Evolutionary conservation across 2,329 filamentous ascomycete genomes (phyloP).

Genomic region (Pestalotiopsis sp.): DNA sequence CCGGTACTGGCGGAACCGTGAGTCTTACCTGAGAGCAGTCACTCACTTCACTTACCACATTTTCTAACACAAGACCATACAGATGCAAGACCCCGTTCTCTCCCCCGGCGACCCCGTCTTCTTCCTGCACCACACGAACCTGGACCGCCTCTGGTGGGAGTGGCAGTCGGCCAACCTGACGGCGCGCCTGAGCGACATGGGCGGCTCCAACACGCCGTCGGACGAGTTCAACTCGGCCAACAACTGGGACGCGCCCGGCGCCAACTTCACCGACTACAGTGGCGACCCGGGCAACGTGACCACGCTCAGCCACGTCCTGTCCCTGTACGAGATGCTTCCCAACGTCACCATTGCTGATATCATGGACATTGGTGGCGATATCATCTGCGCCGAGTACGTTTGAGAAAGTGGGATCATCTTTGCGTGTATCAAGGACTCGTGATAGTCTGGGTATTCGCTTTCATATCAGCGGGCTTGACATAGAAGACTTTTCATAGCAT

Average conservation of each 20-base stretch:
- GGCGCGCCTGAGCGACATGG: slow-evolving; percentile 26
- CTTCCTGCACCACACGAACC: slow-evolving; percentile 32
- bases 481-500: too few relatives aligned
- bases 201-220: slow-evolving; percentile 21
- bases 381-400: slow-evolving; percentile 22
- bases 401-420: background rate
- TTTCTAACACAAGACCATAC: background rate
- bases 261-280: slow-evolving; percentile 20
- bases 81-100: slow-evolving; percentile 22
- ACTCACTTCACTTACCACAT: background rate
- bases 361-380: slow-evolving; percentile 21
- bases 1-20: slow-evolving; percentile 8
- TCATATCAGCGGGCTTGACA: too few relatives aligned
- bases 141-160: slow-evolving; percentile 33
- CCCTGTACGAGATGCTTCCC: slow-evolving; percentile 20
- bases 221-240: slow-evolving; percentile 6
- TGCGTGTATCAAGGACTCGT: too few relatives aligned
- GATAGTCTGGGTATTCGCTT: too few relatives aligned
- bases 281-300: slow-evolving; percentile 13
- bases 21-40: background rate
- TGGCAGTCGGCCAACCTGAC: slow-evolving; percentile 29
- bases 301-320: background rate
- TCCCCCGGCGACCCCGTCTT: slow-evolving; percentile 38
- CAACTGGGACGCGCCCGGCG: slow-evolving; percentile 7
- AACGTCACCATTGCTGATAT: slow-evolving; percentile 34